Evolutionary conservation across 2,329 filamentous ascomycete genomes (phyloP), one percentile per base, ranked within the genome.

Genomic region (Colletotrichum orchidophilum): DNA sequence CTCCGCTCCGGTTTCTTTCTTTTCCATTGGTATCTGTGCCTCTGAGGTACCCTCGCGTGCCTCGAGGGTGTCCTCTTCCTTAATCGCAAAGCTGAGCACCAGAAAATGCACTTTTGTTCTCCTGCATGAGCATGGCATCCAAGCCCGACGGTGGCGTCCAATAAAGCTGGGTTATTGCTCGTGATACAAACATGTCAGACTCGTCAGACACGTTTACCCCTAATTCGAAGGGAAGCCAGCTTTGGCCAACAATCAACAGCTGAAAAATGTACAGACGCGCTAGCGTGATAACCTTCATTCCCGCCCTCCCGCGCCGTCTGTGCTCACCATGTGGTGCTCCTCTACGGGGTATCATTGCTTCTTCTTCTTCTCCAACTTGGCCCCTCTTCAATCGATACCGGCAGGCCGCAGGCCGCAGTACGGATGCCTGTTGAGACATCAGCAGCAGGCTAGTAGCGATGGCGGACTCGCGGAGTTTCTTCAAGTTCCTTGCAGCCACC

Each of bases 261-360:
- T 24, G 31, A 42, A 15, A 42, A 39, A 29, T 42, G 15, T 42
- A 24, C 13, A 62, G 29, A 18, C 59, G 29, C 24, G 49, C 31
- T 21, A 63, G 15, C 24, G 39, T 21, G 31, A n/a, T 26, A 42
- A 29, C 52, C 49, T 12, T 21, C 11, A 26, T 54, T 35, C 24
- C 49, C 26, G 29, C 5, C 5, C 21, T 39, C 50, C 12, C 8
- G 18, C 27, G 59, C 29, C 29, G 12, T 26, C 11, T 18, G n/a
- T 31, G n/a, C 1, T 13, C 11, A 15, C 31, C 58, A 42, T 35
- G 33, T 11, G 12, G 18, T n/a, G 42, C 39, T 33, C 42, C 3
- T 5, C 13, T 52, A 39, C 27, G 31, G 59, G 59, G 59, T 62
- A 62, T 62, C 42, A 52, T 52, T 62, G 27, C 59, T 50, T 12